Evolutionary conservation across 148 eudicot species (phyloP).

Genomic region (Spergularia bocconei): DNA sequence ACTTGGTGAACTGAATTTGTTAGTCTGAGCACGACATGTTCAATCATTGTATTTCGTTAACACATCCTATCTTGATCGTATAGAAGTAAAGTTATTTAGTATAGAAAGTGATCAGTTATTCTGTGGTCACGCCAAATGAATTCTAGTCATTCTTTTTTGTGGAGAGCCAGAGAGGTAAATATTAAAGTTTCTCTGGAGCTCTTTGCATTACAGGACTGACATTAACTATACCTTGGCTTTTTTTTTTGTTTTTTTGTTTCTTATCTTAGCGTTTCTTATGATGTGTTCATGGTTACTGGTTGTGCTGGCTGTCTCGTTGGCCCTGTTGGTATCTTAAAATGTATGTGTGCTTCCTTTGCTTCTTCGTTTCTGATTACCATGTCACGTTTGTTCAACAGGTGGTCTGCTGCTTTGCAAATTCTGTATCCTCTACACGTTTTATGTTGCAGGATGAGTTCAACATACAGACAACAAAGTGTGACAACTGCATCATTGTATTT

Average conservation of each 20-base stretch:
- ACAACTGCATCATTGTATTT: conserved; percentile 93
- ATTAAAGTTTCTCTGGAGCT: background rate
- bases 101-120: too few relatives aligned
- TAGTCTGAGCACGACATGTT: too few relatives aligned
- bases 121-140: too few relatives aligned
- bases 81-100: too few relatives aligned
- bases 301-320: background rate
- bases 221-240: background rate
- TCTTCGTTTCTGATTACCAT: conserved; percentile 3
- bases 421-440: conserved; percentile 93
- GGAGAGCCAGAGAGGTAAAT: background rate
- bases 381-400: conserved; percentile 44
- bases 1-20: too few relatives aligned
- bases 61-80: too few relatives aligned
- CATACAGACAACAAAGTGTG: conserved; percentile 93
- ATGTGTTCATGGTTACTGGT: background rate
- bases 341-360: background rate
- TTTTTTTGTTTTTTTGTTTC: background rate
- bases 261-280: too few relatives aligned
- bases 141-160: too few relatives aligned
- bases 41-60: too few relatives aligned
- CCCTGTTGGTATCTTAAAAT: background rate
- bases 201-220: background rate
- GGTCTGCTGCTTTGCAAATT: conserved; percentile 70
- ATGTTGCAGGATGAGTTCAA: conserved; percentile 95